Percentiles rank a stretch among this genome's conserved stretches.
Conservation (phyloP, 257 asterid species). For the Solanum etuberosum region DNA sequence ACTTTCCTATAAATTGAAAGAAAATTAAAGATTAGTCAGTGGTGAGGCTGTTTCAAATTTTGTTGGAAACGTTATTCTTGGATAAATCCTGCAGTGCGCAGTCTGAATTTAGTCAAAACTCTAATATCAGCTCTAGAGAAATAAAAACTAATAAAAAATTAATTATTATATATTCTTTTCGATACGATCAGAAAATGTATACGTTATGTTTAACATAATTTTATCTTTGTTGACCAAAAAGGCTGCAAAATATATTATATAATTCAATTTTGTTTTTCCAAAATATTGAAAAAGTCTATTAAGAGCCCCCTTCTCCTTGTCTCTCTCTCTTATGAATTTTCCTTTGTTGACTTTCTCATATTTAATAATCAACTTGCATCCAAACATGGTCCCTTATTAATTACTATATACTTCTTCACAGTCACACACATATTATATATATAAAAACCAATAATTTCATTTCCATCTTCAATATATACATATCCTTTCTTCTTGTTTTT, state of each 20-base stretch:
- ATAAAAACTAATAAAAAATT: too few relatives aligned
- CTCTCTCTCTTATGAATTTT: constrained; percentile 14
- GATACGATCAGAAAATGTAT: background rate
- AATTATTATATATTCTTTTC: background rate
- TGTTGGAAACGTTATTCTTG: fast-evolving
- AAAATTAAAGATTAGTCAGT: too few relatives aligned
- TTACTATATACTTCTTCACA: background rate
- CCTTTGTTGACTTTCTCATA: constrained; percentile 19
- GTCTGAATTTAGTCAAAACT: too few relatives aligned
- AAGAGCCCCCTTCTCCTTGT: background rate
- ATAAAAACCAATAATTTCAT: background rate
- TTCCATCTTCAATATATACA: background rate
- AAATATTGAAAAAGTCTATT: constrained; percentile 27
- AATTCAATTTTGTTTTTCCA: background rate
- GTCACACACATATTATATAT: constrained; percentile 4
- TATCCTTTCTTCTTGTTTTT: background rate
- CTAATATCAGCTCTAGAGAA: too few relatives aligned
- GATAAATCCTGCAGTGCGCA: background rate
- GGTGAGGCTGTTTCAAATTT: too few relatives aligned
- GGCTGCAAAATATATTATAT: background rate
- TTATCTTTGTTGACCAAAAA: background rate
- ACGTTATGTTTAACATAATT: background rate
- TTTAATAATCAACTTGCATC: constrained; percentile 10
- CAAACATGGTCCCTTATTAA: background rate
- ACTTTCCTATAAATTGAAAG: background rate